Percentiles rank a stretch among this genome's conserved stretches.
Conservation (phyloP, 306 rosid species). For the Sesbania bispinosa region DNA sequence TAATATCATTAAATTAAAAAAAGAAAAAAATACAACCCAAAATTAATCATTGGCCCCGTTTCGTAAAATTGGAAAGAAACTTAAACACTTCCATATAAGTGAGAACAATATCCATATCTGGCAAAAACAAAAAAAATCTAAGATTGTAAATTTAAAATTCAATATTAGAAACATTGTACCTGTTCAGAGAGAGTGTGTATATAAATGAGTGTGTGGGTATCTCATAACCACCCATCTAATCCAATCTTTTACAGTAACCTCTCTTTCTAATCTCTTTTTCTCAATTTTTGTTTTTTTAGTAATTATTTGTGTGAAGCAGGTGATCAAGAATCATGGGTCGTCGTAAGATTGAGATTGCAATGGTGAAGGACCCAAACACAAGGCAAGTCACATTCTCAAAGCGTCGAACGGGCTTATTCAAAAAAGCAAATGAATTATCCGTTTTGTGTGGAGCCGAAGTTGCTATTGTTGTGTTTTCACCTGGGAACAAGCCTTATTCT, state of each 20-base stretch:
- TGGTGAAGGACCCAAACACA: neutral
- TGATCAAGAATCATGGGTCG: neutral
- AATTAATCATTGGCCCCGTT: neutral
- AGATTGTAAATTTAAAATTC: neutral
- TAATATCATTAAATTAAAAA: neutral
- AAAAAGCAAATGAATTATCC: neutral
- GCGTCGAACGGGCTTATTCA: neutral
- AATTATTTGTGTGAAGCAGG: neutral
- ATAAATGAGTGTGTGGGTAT: neutral
- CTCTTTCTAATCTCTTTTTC: neutral
- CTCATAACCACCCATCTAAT: neutral
- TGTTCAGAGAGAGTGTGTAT: neutral
- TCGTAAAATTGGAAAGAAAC: neutral
- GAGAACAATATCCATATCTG: neutral
- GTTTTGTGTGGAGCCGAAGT: neutral
- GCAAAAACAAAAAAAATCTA: neutral
- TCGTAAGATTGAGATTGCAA: neutral
- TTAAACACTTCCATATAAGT: neutral
- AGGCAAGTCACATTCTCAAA: neutral
- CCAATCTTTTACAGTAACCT: neutral
- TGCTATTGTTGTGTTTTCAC: constrained; percentile 7
- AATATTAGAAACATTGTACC: neutral
- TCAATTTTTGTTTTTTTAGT: neutral
- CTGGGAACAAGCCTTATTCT: neutral
- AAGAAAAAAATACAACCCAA: neutral